Percentiles rank a stretch among this genome's conserved stretches.
Evolutionary conservation across 1,139 yeast genomes (phyloP).

Genomic region (Hansenula sp.): DNA sequence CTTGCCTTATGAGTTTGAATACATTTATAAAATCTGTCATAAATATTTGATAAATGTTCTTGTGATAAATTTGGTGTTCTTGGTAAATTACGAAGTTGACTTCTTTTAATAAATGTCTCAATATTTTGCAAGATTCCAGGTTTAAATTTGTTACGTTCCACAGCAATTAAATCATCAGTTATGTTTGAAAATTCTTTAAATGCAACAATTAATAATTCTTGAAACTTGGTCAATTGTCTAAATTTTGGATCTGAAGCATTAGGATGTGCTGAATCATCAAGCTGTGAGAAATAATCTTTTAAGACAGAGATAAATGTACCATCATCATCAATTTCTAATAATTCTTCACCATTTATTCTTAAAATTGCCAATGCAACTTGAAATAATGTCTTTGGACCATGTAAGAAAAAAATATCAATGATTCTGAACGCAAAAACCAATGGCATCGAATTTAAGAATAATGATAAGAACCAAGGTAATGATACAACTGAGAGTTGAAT

Average conservation of each 20-base stretch:
- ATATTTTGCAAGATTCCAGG: constrained; percentile 79
- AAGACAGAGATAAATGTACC: constrained; percentile 85
- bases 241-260: constrained; percentile 60
- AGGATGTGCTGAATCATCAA: constrained; percentile 82
- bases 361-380: constrained; percentile 91
- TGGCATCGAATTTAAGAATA: constrained; percentile 92
- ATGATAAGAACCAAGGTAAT: constrained; percentile 91
- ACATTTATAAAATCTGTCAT: constrained; percentile 80
- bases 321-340: constrained; percentile 81
- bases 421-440: constrained; percentile 88
- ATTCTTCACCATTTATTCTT: constrained; percentile 79
- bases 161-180: constrained; percentile 68
- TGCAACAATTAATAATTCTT: constrained; percentile 85
- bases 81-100: constrained; percentile 83
- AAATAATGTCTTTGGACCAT: constrained; percentile 85
- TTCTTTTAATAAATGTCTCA: constrained; percentile 85
- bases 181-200: constrained; percentile 84
- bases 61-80: constrained; percentile 57
- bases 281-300: constrained; percentile 72
- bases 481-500: constrained; percentile 94
- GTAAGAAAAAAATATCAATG: constrained; percentile 84
- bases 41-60: constrained; percentile 62
- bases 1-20: constrained; percentile 64
- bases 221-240: constrained; percentile 75
- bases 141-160: constrained; percentile 67